A percentile compares a stretch with the other conserved stretches of the same genome.
Evolutionary conservation across 495 filamentous ascomycete genomes (phyloP).

Genomic region (Geoglossum glabrum): DNA sequence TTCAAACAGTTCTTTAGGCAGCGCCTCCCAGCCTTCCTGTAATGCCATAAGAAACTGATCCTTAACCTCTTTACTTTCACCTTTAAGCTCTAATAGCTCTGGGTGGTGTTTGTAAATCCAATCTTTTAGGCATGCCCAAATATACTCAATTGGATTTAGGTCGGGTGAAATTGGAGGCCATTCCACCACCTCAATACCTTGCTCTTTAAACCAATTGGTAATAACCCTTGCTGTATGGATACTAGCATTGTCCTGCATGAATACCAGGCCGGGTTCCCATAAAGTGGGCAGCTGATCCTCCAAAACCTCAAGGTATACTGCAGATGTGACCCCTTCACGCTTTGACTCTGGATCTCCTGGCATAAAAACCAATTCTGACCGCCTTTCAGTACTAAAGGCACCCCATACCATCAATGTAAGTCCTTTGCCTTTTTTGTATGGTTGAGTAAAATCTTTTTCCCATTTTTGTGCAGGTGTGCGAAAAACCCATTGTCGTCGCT

Average conservation of each 20-base stretch:
- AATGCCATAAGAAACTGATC: neutral
- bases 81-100: constrained; percentile 3
- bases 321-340: constrained; percentile 1
- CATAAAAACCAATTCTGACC: neutral
- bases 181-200: constrained; percentile 10
- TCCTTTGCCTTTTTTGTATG: no score
- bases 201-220: constrained; percentile 7
- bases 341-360: constrained; percentile 6
- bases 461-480: no score
- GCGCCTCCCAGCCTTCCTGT: neutral
- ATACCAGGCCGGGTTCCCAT: constrained; percentile 7
- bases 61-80: neutral
- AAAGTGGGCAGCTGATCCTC: constrained; percentile 5
- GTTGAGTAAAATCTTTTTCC: no score
- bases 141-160: constrained; percentile 17
- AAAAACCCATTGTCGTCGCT: neutral
- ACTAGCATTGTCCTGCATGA: constrained; percentile 12
- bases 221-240: constrained; percentile 10
- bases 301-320: neutral
- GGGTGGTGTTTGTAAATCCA: constrained; percentile 8
- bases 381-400: no score
- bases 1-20: constrained; percentile 6
- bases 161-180: constrained; percentile 15
- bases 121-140: constrained; percentile 13
- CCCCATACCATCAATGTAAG: no score